These are phyloP conservation scores for Vitis cinerea DNA, from an alignment of 164 flowering plant species.

Conservation along the genomic window DNA sequence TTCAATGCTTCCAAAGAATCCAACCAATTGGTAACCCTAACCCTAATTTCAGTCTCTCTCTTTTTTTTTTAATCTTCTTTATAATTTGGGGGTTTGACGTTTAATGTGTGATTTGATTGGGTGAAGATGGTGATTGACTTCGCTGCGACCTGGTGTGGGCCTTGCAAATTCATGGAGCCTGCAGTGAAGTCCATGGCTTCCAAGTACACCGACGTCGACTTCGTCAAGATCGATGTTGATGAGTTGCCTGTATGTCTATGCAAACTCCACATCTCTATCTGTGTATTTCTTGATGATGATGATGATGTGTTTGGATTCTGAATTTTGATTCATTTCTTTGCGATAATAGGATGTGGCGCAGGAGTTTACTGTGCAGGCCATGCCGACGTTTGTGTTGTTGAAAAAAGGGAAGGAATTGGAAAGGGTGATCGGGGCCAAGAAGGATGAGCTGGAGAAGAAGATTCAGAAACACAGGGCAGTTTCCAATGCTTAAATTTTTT, in stretches of 20 bases:
- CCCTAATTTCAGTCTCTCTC: not conserved
- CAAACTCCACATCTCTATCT: not conserved
- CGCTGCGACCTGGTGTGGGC: constrained; percentile 86
- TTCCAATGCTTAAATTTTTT: not conserved
- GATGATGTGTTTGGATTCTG: not conserved
- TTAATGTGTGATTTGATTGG: not conserved
- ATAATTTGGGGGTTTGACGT: constrained; percentile 1
- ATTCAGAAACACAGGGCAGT: constrained; percentile 31
- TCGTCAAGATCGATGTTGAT: constrained; percentile 80
- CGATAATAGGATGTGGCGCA: constrained; percentile 51
- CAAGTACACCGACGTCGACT: constrained; percentile 56
- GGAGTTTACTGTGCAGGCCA: constrained; percentile 64
- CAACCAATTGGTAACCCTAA: constrained; percentile 43
- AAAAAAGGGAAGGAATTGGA: constrained; percentile 72
- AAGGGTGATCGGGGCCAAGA: constrained; percentile 69
- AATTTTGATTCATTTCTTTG: not conserved
- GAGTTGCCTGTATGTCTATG: constrained; percentile 50
- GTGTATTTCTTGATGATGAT: not conserved
- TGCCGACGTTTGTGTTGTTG: constrained; percentile 84
- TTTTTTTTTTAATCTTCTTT: not conserved
- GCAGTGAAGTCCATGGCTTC: constrained; percentile 40
- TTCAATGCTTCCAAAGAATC: constrained; percentile 44
- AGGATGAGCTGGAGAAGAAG: constrained; percentile 68
- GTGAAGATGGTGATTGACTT: constrained; percentile 64
- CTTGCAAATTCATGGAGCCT: constrained; percentile 78